Base-by-base conservation (phyloP, 1,284 basidiomycete genomes). In the Cerrena zonata region DNA sequence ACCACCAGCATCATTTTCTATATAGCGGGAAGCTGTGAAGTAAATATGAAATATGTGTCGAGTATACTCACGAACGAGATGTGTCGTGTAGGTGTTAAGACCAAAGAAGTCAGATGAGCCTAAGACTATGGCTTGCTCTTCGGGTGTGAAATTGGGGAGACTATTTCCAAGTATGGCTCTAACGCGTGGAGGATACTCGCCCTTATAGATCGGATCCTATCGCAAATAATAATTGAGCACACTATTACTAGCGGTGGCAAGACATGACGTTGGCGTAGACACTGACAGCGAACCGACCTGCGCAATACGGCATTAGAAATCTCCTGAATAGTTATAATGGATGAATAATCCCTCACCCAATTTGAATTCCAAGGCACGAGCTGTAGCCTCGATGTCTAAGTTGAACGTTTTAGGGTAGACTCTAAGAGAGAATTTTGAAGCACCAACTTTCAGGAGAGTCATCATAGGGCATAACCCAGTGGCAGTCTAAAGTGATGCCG, bases 401-500 rank as follows among this genome's bases (percentile, higher is more conserved):
- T 21, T 37, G 11, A 45, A 24, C 24, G 19, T 47, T n/a, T 37
- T 30, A 21, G 36, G 36, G 34, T 26, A 45, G 45, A 26, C n/a
- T 41, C 39, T 11, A 11, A 36, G 34, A 41, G 15, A 13, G 24
- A 5, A 25, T 39, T 50, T 5, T 10, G 50, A 12, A 23, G 26
- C 10, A 67, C 80, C 56, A 59, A 86, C 86, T 86, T 61, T 82
- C 78, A 0, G 79, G 77, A 18, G 64, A 72, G 52, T 82, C 73
- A 57, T 86, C 83, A 55, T 78, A 88, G 7, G 87, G 86, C 56
- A 84, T 76, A 45, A 78, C 76, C 79, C 81, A 87, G 55, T 83
- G 77, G 13, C 82, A 81, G 58, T 89, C 87, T 46, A 89, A 69
- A 2, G 86, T 89, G 64, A 90, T 85, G 2, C 86, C 86, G 53